Conservation (phyloP, 169 alveolate species). For the Plasmodium chabaudi region DNA sequence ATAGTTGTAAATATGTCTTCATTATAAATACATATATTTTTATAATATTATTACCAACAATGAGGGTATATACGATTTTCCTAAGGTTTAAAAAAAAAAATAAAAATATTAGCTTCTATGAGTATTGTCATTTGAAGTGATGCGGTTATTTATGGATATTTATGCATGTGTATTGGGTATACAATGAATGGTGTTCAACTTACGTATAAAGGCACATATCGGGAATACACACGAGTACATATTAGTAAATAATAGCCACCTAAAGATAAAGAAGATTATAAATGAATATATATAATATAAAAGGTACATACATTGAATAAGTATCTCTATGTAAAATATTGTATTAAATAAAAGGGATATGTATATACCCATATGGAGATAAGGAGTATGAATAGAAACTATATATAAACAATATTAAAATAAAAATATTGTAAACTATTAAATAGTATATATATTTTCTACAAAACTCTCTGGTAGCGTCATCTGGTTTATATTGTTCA, state of each 20-base stretch:
- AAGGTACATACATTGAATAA: neutral
- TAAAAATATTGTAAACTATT: slow-evolving; percentile 32
- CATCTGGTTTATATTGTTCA: slow-evolving; percentile 65
- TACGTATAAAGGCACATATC: slow-evolving; percentile 35
- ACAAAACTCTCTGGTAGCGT: slow-evolving; percentile 32
- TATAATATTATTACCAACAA: slow-evolving; percentile 23
- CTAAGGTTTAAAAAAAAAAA: slow-evolving; percentile 16
- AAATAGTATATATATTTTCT: slow-evolving; percentile 43
- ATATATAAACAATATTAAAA: slow-evolving; percentile 47
- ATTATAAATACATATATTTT: neutral
- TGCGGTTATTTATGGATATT: too few relatives aligned
- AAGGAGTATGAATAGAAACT: slow-evolving; percentile 32
- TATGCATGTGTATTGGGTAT: too few relatives aligned
- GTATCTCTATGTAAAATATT: neutral
- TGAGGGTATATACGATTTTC: slow-evolving; percentile 52
- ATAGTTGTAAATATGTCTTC: neutral
- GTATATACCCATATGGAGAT: slow-evolving; percentile 49
- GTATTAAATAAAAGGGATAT: neutral
- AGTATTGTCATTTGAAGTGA: neutral
- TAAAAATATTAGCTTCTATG: neutral
- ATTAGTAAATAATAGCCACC: slow-evolving; percentile 64
- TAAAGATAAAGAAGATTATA: slow-evolving; percentile 12
- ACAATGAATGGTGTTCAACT: neutral
- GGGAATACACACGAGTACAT: slow-evolving; percentile 61
- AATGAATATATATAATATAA: neutral